Percentiles rank a stretch among this genome's conserved stretches.
phyloP scores from a whole-genome alignment of 805 yeast species.

The Sugiyamaella lignohabitans region DNA sequence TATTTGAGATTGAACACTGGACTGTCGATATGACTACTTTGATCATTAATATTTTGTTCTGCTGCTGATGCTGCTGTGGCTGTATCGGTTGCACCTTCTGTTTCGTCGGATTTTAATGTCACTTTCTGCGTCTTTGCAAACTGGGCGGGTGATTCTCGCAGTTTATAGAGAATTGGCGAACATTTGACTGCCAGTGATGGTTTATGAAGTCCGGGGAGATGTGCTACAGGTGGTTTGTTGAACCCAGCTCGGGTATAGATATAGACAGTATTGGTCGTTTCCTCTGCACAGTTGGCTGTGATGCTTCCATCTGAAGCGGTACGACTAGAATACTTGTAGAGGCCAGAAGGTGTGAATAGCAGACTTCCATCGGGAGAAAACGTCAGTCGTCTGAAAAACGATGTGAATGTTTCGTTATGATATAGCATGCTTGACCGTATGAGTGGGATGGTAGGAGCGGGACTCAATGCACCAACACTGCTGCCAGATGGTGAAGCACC shows the following conservation, averaged over 20 bases:
- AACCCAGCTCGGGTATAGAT: slow-evolving; percentile 70
- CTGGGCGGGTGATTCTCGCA: slow-evolving; percentile 19
- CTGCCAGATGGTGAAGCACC: not conserved
- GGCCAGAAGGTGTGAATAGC: slow-evolving; percentile 72
- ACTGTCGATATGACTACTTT: not conserved
- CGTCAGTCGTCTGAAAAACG: slow-evolving; percentile 79
- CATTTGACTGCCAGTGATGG: slow-evolving; percentile 83
- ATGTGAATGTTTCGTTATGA: slow-evolving; percentile 81
- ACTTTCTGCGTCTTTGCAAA: slow-evolving; percentile 8
- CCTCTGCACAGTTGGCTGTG: slow-evolving; percentile 32
- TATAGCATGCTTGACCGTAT: slow-evolving; percentile 43
- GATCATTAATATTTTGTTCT: not conserved
- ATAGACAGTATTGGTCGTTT: slow-evolving; percentile 61
- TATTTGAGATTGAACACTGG: slow-evolving; percentile 58
- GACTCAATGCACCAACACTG: not conserved
- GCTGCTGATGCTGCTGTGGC: not conserved
- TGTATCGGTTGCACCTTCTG: not conserved
- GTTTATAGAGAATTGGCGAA: slow-evolving; percentile 56
- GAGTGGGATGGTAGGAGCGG: slow-evolving; percentile 5
- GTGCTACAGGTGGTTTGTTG: slow-evolving; percentile 64
- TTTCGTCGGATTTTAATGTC: slow-evolving; percentile 12
- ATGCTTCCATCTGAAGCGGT: not conserved
- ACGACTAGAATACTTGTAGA: slow-evolving; percentile 35
- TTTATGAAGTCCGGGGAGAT: slow-evolving; percentile 69
- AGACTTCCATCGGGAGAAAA: slow-evolving; percentile 89